phyloP scores from a whole-genome alignment of 495 filamentous ascomycete species.

The Usnea hakonensis region DNA sequence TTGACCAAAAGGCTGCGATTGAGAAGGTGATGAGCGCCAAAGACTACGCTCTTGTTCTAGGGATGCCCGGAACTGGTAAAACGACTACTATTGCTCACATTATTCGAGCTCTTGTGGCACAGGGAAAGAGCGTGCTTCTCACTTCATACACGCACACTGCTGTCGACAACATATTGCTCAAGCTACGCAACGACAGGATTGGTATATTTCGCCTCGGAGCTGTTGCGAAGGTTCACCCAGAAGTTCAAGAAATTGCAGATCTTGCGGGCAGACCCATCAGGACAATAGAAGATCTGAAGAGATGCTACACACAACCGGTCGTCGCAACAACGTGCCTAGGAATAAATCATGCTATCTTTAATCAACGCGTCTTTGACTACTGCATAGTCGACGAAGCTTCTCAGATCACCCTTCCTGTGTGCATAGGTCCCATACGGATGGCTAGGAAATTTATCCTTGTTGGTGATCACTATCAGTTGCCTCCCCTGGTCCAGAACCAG shows the following conservation, averaged over 20 bases:
- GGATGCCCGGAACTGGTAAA: constrained; percentile 97
- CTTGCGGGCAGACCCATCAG: constrained; percentile 62
- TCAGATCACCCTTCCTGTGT: constrained; percentile 92
- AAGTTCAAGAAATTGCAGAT: constrained; percentile 75
- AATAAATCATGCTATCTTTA: constrained; percentile 81
- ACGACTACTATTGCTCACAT: constrained; percentile 97
- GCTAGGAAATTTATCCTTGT: constrained; percentile 91
- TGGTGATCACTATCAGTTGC: constrained; percentile 92
- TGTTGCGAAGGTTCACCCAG: constrained; percentile 72
- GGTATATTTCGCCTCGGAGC: constrained; percentile 78
- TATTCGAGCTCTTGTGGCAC: constrained; percentile 79
- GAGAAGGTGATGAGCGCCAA: constrained; percentile 90
- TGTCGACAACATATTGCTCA: constrained; percentile 94
- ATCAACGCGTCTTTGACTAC: constrained; percentile 85
- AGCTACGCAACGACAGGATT: constrained; percentile 71
- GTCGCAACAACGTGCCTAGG: constrained; percentile 94
- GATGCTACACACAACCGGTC: constrained; percentile 73
- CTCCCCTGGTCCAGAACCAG: constrained; percentile 87
- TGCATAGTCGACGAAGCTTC: constrained; percentile 98
- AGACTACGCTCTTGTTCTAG: constrained; percentile 90
- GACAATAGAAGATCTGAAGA: constrained; percentile 73
- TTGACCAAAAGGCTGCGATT: constrained; percentile 78
- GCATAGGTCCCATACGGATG: constrained; percentile 87
- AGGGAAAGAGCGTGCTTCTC: constrained; percentile 85
- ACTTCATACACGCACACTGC: constrained; percentile 96